These are phyloP conservation scores for Canariomyces notabilis DNA, from an alignment of 2,329 filamentous ascomycete species.

Conservation along the genomic window DNA sequence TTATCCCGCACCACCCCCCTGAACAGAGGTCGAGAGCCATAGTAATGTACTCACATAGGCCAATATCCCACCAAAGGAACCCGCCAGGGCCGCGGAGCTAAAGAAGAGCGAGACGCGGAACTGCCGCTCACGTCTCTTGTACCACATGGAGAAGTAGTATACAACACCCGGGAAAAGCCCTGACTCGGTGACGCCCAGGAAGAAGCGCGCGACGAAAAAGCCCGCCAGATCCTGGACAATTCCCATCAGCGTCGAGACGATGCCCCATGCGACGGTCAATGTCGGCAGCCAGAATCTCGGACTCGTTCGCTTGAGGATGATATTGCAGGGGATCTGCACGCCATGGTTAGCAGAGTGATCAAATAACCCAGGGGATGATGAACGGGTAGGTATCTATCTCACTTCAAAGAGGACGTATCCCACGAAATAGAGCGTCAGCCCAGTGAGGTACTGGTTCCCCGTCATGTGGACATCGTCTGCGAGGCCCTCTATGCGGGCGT, in stretches of 20 bases:
- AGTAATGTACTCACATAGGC: constrained; percentile 49
- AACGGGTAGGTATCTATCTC: too few species aligned
- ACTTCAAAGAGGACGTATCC: constrained; percentile 55
- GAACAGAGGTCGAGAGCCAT: too few species aligned
- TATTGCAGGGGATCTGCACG: constrained; percentile 60
- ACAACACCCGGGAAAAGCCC: constrained; percentile 49
- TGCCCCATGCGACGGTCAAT: constrained; percentile 51
- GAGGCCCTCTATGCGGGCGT: constrained; percentile 53
- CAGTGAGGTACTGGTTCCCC: constrained; percentile 60
- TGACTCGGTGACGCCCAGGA: constrained; percentile 50
- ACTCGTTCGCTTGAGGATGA: constrained; percentile 56
- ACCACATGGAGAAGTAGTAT: constrained; percentile 51
- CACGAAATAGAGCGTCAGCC: constrained; percentile 62
- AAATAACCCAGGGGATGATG: constrained; percentile 52
- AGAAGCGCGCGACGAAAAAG: constrained; percentile 50
- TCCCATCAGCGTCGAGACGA: constrained; percentile 48
- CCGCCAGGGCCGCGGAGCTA: constrained; percentile 48
- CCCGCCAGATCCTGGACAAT: constrained; percentile 46
- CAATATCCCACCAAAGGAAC: constrained; percentile 52
- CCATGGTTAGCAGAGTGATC: constrained; percentile 46
- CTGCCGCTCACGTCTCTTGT: constrained; percentile 49
- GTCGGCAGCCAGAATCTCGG: constrained; percentile 54
- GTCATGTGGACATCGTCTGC: constrained; percentile 48
- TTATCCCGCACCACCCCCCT: too few species aligned
- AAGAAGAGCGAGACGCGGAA: constrained; percentile 54